A percentile compares a stretch with the other conserved stretches of the same genome.
These are phyloP conservation scores for Lumnitzera littorea DNA, from an alignment of 345 rosid genomes.

Conservation along the genomic window DNA sequence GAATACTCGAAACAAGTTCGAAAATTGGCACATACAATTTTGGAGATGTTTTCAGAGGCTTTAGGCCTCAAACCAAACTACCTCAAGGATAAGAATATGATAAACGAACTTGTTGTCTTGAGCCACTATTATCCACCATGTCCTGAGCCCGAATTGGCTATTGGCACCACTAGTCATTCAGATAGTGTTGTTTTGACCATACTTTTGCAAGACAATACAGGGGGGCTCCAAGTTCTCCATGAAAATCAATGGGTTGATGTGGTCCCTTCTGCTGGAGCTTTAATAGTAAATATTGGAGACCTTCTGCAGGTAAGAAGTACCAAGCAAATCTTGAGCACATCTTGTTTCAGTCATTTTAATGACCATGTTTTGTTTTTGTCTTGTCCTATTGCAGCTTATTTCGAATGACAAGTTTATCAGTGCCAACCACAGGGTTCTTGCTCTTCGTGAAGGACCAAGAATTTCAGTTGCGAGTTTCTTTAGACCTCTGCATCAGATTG, in stretches of 20 bases:
- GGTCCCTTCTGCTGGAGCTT: conserved; percentile 28
- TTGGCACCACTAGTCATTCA: conserved; percentile 37
- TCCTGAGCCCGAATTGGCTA: conserved; percentile 27
- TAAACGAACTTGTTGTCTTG: conserved; percentile 10
- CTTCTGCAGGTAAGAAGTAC: conserved; percentile 32
- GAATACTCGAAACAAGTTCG: conserved; percentile 10
- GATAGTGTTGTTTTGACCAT: conserved; percentile 41
- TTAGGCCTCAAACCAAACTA: conserved; percentile 13
- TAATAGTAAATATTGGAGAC: conserved; percentile 44
- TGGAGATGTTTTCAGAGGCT: conserved; percentile 17
- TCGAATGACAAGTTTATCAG: conserved; percentile 37
- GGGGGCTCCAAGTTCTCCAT: conserved; percentile 46
- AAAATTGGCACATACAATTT: conserved; percentile 7
- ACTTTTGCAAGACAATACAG: conserved; percentile 33
- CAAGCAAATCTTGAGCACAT: background rate
- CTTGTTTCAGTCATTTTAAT: background rate
- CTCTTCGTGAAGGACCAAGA: conserved; percentile 27
- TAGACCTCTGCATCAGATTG: background rate
- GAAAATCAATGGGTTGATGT: conserved; percentile 46
- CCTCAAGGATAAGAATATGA: conserved; percentile 9
- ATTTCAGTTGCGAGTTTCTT: conserved; percentile 25
- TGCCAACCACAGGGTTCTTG: conserved; percentile 37
- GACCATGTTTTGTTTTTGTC: background rate
- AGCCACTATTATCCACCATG: conserved; percentile 32
- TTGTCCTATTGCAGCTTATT: conserved; percentile 23